phyloP scores from a whole-genome alignment of 257 asterid species.

The Forsythia suspensa region DNA sequence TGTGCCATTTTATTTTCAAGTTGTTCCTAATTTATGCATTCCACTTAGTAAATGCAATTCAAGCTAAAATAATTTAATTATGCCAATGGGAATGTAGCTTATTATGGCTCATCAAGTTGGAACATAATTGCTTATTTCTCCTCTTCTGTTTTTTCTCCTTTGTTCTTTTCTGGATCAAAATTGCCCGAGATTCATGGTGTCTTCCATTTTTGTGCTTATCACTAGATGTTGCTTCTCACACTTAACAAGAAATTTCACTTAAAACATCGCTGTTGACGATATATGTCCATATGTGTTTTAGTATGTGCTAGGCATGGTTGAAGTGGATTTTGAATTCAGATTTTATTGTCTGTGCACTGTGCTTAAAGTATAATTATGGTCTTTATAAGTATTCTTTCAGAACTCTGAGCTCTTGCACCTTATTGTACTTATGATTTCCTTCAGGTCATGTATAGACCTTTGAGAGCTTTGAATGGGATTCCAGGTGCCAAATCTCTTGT shows the following conservation, averaged over 20 bases:
- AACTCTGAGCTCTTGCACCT: not conserved
- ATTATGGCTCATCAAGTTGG: not conserved
- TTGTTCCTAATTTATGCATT: not conserved
- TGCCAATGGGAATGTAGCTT: not conserved
- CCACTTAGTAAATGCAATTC: not conserved
- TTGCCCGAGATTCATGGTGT: not conserved
- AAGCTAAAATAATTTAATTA: not conserved
- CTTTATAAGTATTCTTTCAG: not conserved
- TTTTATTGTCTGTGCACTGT: not conserved
- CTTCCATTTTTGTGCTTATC: not conserved
- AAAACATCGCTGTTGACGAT: not conserved
- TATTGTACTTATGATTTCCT: constrained; percentile 11
- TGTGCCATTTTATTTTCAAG: not conserved
- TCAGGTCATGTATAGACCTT: constrained; percentile 79
- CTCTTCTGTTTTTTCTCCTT: not conserved
- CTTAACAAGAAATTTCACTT: not conserved
- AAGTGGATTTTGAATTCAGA: not conserved
- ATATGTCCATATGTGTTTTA: not conserved
- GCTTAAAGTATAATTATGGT: not conserved
- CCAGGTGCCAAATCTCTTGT: constrained; percentile 71
- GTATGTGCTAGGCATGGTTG: not conserved
- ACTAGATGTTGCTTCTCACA: not conserved
- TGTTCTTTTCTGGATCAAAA: not conserved
- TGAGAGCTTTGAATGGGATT: constrained; percentile 72
- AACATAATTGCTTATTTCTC: not conserved